phyloP scores from a whole-genome alignment of 2,329 filamentous ascomycete species.

The Leptographium galeiforme region DNA sequence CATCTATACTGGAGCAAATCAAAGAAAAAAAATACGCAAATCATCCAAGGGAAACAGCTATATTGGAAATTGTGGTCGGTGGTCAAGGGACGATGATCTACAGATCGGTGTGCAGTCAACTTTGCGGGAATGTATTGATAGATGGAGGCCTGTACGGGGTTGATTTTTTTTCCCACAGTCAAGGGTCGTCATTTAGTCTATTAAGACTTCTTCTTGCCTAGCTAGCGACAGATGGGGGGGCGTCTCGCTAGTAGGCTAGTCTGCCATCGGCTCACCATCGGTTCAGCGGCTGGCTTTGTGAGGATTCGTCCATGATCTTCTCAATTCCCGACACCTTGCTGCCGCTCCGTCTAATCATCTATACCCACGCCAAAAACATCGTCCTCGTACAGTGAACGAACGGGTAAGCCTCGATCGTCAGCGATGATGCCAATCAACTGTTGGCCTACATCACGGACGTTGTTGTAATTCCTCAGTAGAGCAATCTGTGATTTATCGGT shows the following conservation, averaged over 20 bases:
- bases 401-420: slow-evolving; percentile 19
- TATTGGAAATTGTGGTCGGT: background rate
- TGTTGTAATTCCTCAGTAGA: slow-evolving; percentile 22
- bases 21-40: slow-evolving; percentile 4
- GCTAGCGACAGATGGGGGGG: no score
- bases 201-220: no score
- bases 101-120: background rate
- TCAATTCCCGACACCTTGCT: no score
- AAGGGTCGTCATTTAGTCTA: no score
- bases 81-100: background rate
- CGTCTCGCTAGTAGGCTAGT: no score
- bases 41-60: slow-evolving; percentile 1
- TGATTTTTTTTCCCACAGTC: no score
- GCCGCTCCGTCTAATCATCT: slow-evolving; percentile 2
- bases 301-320: no score
- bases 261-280: no score
- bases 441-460: slow-evolving; percentile 24
- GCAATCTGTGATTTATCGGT: slow-evolving; percentile 12
- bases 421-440: slow-evolving; percentile 25
- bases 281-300: no score
- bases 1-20: slow-evolving; percentile 2
- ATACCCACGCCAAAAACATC: slow-evolving; percentile 19
- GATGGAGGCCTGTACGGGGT: background rate
- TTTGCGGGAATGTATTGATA: background rate
- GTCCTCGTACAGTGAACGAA: slow-evolving; percentile 18